Evolutionary conservation across 768 basidiomycete species (phyloP).

Genomic region (Pluteus cervinus): DNA sequence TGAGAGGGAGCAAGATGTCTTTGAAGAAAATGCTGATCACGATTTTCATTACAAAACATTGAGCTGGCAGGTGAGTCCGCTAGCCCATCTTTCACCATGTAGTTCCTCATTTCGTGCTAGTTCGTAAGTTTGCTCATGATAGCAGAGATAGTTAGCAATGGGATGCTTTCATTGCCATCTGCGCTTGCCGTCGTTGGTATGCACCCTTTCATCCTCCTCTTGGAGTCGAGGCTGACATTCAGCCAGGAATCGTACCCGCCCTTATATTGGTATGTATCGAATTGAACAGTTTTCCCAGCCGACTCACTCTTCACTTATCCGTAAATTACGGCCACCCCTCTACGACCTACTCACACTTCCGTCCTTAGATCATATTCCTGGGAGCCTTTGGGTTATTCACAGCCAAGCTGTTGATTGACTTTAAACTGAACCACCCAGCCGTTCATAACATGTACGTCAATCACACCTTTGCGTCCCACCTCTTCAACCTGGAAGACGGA

Average conservation of each 20-base stretch:
- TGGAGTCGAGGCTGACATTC: not conserved
- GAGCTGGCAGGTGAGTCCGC: conserved; percentile 37
- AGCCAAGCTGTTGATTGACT: conserved; percentile 48
- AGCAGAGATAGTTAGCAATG: conserved; percentile 52
- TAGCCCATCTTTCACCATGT: conserved; percentile 1
- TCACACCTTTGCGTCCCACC: no score
- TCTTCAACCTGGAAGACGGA: no score
- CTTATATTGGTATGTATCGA: conserved; percentile 26
- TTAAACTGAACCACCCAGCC: conserved; percentile 48
- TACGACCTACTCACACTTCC: no score
- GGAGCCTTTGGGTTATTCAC: conserved; percentile 46
- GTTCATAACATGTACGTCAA: conserved; percentile 44
- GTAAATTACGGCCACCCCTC: no score
- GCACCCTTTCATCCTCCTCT: conserved; percentile 5
- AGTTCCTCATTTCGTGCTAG: conserved; percentile 15
- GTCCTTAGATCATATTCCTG: conserved; percentile 36
- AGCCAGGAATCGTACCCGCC: conserved; percentile 42
- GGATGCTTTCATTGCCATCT: conserved; percentile 47
- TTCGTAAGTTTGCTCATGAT: conserved; percentile 48
- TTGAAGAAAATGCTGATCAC: conserved; percentile 35
- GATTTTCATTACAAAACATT: conserved; percentile 49
- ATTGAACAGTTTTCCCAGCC: not conserved
- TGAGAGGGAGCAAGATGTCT: conserved; percentile 28
- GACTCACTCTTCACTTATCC: not conserved
- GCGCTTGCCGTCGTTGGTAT: conserved; percentile 46